phyloP scores from a whole-genome alignment of 2,329 filamentous ascomycete genomes.

The Tolypocladium inflatum region DNA sequence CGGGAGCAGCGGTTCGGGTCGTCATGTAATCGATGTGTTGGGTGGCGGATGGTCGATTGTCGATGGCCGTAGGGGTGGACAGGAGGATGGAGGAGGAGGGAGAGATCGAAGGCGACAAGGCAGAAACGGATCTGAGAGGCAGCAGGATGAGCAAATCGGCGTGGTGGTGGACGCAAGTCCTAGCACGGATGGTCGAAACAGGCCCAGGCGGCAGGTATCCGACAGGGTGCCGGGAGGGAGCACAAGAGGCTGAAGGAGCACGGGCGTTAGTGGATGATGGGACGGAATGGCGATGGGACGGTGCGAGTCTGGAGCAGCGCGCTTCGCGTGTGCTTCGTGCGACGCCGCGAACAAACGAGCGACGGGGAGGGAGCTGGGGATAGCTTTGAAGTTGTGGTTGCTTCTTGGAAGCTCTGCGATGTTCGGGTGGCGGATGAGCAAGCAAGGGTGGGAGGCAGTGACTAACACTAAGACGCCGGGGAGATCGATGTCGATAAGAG shows the following conservation, averaged over 20 bases:
- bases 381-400: background rate
- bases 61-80: background rate
- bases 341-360: background rate
- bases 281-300: background rate
- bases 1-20: constrained; percentile 21
- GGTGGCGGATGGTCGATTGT: background rate
- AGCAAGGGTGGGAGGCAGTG: background rate
- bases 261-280: constrained; percentile 7
- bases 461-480: constrained; percentile 6
- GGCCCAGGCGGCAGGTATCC: constrained; percentile 17
- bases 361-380: background rate
- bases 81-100: background rate
- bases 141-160: constrained; percentile 8
- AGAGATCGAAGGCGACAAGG: constrained; percentile 4
- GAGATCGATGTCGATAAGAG: background rate
- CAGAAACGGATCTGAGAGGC: constrained; percentile 9
- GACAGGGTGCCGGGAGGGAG: constrained; percentile 17
- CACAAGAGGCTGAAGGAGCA: constrained; percentile 13
- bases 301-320: background rate
- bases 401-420: constrained; percentile 3
- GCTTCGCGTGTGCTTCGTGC: background rate
- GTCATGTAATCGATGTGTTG: constrained; percentile 29
- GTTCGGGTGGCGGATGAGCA: constrained; percentile 1
- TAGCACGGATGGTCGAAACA: constrained; percentile 10
- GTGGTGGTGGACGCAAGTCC: constrained; percentile 4